Conservation (phyloP, 805 yeast genomes). For the Ogataea haglerorum region DNA sequence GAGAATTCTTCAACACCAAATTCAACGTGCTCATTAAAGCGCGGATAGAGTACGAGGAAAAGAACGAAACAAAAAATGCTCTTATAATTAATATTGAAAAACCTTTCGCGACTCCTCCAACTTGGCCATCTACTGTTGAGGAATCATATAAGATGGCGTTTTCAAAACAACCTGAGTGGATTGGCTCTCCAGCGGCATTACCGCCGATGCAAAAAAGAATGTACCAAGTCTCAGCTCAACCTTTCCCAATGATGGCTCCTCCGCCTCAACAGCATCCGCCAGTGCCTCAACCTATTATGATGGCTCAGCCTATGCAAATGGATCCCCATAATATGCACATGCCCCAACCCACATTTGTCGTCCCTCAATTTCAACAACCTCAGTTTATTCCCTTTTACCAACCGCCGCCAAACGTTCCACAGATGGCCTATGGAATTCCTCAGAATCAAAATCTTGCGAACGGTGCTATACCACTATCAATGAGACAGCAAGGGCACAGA, state of each 20-base stretch:
- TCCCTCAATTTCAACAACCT: constrained; percentile 21
- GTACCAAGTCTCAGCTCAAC: constrained; percentile 22
- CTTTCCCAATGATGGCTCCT: constrained; percentile 22
- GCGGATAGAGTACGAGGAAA: constrained; percentile 31
- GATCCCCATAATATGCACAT: constrained; percentile 17
- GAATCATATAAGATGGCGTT: constrained; percentile 53
- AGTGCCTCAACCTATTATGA: constrained; percentile 20
- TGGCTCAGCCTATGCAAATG: constrained; percentile 21
- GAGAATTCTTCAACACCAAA: constrained; percentile 37
- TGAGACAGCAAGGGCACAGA: constrained; percentile 16
- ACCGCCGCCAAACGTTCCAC: constrained; percentile 18
- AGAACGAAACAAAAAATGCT: constrained; percentile 23
- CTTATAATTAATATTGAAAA: constrained; percentile 47
- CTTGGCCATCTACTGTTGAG: constrained; percentile 57
- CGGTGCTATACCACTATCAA: constrained; percentile 10
- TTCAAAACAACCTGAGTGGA: constrained; percentile 37
- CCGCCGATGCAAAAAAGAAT: constrained; percentile 19
- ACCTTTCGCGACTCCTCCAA: constrained; percentile 72
- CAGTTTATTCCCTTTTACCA: constrained; percentile 20
- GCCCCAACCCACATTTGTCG: constrained; percentile 20
- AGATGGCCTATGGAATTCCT: constrained; percentile 18
- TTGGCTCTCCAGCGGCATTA: constrained; percentile 20
- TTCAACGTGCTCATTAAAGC: constrained; percentile 55
- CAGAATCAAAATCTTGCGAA: constrained; percentile 10
- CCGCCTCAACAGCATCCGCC: constrained; percentile 16